Evolutionary conservation across 2,329 filamentous ascomycete genomes (phyloP), one percentile per base, ranked within the genome.

Genomic region (Beauveria rudraprayagi): DNA sequence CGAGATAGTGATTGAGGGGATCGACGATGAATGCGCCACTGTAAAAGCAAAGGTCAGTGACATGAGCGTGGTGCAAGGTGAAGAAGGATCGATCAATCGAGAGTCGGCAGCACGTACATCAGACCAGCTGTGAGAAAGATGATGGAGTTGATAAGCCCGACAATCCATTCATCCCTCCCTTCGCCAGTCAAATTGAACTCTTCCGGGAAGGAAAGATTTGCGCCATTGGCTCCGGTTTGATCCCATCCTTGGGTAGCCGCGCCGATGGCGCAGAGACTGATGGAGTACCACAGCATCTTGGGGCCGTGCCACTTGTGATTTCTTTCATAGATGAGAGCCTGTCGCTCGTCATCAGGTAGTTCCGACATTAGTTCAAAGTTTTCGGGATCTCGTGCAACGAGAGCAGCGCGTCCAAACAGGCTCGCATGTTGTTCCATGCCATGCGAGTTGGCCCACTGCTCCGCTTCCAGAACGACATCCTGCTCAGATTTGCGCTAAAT

Each of bases 211-310:
- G 80, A 82, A 63, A 87, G 71, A 66, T 84, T 87, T 61, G 85
- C 84, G 24, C 83, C 83, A 65, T 85, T 85, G 63, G 76, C 75
- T 57, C 83, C 84, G 1, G 84, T 87, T 70, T 87, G 82, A 67
- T 87, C 84, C 84, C 85, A 87, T 5, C 85, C 84, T 56, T 80
- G 78, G 0, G 82, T 81, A 5, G 82, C 81, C 14, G 82, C 82
- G 26, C 80, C 82, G 54, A 84, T 73, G 22, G 82, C 81, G 64
- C 81, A 83, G 26, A 82, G 74, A 1, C 75, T 71, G 62, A 86
- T 83, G 0, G 81, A 69, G 59, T 72, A 72, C 66, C 71, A 72
- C 10, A 75, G 67, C 69, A 71, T 75, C 64, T 67, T 73, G 0
- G 83, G 78, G 2, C 80, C 80, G 63, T 77, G 76, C 78, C 83